Conservation (phyloP, 768 basidiomycete genomes). For the Rhodotorula toruloides region DNA sequence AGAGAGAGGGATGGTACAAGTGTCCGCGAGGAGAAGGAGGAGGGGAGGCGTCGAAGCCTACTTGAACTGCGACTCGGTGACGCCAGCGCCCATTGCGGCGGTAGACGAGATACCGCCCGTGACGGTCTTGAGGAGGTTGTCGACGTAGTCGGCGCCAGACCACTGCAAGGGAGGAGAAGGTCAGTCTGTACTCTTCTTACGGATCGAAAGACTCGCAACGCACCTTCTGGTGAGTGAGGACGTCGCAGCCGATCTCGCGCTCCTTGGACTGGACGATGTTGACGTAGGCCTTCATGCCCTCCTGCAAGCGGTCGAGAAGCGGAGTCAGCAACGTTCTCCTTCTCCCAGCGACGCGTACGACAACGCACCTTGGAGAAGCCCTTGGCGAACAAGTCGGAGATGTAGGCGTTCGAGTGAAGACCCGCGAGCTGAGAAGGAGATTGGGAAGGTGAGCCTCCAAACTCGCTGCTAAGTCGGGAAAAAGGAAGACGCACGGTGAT, state of each 20-base stretch:
- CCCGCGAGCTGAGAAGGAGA: conserved; percentile 68
- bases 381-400: conserved; percentile 84
- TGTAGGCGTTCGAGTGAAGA: conserved; percentile 94
- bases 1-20: neutral
- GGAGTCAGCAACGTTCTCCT: too few relatives aligned
- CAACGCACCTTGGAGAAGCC: conserved; percentile 52
- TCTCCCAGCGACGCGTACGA: too few relatives aligned
- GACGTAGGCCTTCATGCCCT: conserved; percentile 99
- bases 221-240: conserved; percentile 85
- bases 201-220: conserved; percentile 49
- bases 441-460: conserved; percentile 19
- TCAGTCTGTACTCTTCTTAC: conserved; percentile 85
- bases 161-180: conserved; percentile 66
- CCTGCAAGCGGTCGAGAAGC: conserved; percentile 48
- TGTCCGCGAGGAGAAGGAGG: neutral
- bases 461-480: neutral
- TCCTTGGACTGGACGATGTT: conserved; percentile 88
- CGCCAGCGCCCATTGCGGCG: conserved; percentile 95
- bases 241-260: conserved; percentile 87
- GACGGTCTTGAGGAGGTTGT: conserved; percentile 82
- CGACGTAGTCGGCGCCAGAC: conserved; percentile 84
- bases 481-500: conserved; percentile 65
- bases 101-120: conserved; percentile 96
- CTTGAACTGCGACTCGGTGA: conserved; percentile 40
- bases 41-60: conserved; percentile 2